Evolutionary conservation across 1,284 basidiomycete genomes (phyloP), one percentile per base, ranked within the genome.

Genomic region (Erythrobasidium hasegawianum): DNA sequence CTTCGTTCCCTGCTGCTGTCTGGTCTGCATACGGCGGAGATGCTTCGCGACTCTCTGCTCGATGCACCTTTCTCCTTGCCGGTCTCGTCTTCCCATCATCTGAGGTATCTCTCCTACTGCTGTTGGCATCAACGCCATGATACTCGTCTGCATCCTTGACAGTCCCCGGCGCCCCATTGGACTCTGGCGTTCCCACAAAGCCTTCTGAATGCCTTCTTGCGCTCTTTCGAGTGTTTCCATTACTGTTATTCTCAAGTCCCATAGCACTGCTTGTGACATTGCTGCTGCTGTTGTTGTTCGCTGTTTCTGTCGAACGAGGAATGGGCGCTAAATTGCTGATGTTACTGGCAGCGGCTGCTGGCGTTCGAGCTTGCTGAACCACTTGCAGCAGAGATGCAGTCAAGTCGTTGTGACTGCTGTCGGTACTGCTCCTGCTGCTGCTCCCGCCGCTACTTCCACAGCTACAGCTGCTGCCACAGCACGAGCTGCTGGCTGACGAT

Each of bases 61-160:
- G 62, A 20, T 57, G 47, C 20, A 65, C 55, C 47, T 65, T 65
- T 22, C 62, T 38, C 9, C 62, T 40, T 4, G 62, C 62, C n/a
- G 62, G 62, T 20, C 62, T 40, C 5, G 56, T 57, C n/a, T 50
- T 47, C 29, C 47, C 62, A 26, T 64, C 43, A 26, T 57, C 24
- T n/a, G 26, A 38, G 49, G 43, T 39, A 43, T 49, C 20, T 52
- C 39, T 39, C 53, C 62, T 26, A 50, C 45, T 52, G 55, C 29
- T 27, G 26, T 22, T 27, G 24, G 26, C n/a, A 58, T 38, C 11
- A 7, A 1, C 22, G 43, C 43, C n/a, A 7, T 14, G 43, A 47
- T 47, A 47, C 43, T 47, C 22, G 43, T 47, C 43, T 47, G 43
- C 43, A 24, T 18, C 45, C 4, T 24, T n/a, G 22, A 24, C 22